Evolutionary conservation across 148 eudicot species (phyloP).

Genomic region (Nepenthes mirabilis): DNA sequence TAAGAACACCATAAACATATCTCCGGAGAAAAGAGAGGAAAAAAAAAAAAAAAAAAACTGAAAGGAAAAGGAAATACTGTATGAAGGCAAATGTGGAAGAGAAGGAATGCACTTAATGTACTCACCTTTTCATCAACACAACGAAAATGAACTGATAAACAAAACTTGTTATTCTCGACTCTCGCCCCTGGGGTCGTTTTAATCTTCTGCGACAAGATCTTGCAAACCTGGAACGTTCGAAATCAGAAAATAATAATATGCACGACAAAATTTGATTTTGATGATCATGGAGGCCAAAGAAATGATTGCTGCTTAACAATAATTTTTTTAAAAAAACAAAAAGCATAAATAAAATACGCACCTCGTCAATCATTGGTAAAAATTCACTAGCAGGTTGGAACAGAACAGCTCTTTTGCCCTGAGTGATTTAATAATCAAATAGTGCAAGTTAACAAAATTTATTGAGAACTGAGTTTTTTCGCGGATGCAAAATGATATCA

Average conservation of each 20-base stretch:
- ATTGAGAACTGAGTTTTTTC: not conserved
- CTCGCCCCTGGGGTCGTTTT: slow-evolving; percentile 53
- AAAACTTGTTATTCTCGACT: slow-evolving; percentile 87
- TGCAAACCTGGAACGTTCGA: slow-evolving; percentile 34
- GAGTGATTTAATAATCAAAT: not conserved
- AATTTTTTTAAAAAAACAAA: not conserved
- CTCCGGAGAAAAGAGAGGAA: slow-evolving; percentile 2
- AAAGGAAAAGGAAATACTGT: not conserved
- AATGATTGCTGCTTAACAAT: not conserved
- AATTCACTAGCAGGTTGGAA: slow-evolving; percentile 11
- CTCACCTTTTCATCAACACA: slow-evolving; percentile 85
- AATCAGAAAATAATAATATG: not conserved
- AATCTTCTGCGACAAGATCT: slow-evolving; percentile 41
- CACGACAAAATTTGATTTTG: not conserved
- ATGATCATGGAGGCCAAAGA: too few species aligned
- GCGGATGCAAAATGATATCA: not conserved
- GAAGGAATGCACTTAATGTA: not conserved
- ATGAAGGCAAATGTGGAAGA: not conserved
- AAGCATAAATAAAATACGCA: not conserved
- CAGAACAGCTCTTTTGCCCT: not conserved
- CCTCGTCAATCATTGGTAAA: slow-evolving; percentile 11
- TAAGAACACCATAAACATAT: too few species aligned
- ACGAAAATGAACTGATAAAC: slow-evolving; percentile 82
- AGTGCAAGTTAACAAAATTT: not conserved
- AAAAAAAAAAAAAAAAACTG: not conserved